Evolutionary conservation across 2,329 filamentous ascomycete species (phyloP), one percentile per base, ranked within the genome.

Genomic region (Penicillium rolfsii): DNA sequence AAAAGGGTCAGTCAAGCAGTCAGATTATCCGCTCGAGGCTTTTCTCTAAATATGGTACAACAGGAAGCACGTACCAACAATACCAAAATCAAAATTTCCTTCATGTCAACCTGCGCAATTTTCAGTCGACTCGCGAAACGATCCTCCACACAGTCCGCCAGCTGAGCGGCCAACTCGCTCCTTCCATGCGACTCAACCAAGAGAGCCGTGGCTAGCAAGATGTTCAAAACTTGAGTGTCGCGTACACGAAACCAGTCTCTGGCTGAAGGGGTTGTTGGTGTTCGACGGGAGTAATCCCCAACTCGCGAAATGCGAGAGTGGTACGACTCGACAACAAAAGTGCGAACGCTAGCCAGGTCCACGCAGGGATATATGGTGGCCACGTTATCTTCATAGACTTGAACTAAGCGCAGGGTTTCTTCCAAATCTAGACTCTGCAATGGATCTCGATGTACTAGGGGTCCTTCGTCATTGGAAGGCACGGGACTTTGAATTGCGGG

Each of bases 291-390:
- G 0, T 36, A 7, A n/a, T 9, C 28, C 24, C 16, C 19, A n/a
- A 28, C 28, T 8, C n/a, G 55, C 19, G 60, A 61, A 26, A 55
- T 35, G 24, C 59, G 59, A 16, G 41, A 58, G 38, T 65, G 63
- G 59, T 65, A 71, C 35, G 61, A 71, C 33, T 71, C 69, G 24
- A 64, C 63, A 7, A 70, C 69, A 54, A 73, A 74, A n/a, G 81
- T 80, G 40, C 91, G 86, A 53, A 95, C 81, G 56, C 82, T 82
- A 35, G 90, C 85, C 36, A 95, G 87, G 66, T 91, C 85, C 40
- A 96, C 76, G 16, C 96, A 87, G 0, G 93, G 93, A 71, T 96
- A 96, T 90, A 96, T 95, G 67, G 93, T 84, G 36, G 91, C 91
- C 70, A 95, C 88, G 70, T 96, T 92, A 66, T 97, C 91, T 63